Evolutionary conservation across 1,139 yeast genomes (phyloP).

Genomic region (Sugiyamaella castrensis): DNA sequence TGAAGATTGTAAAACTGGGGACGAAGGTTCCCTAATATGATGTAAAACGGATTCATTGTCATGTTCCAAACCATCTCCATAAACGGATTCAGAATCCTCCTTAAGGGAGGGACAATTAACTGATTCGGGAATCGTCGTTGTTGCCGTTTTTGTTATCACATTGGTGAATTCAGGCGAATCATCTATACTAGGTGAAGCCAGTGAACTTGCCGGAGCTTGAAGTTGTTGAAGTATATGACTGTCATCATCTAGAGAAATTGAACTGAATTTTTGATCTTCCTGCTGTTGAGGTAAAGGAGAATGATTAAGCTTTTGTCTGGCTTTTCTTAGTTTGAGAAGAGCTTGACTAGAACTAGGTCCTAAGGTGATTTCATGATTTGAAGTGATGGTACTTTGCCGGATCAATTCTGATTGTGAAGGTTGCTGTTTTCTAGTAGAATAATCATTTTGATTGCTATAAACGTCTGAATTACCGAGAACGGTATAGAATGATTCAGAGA

Average conservation of each 20-base stretch:
- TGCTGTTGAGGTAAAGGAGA: slow-evolving; percentile 4
- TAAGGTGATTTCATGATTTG: slow-evolving; percentile 18
- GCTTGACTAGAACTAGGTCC: slow-evolving; percentile 22
- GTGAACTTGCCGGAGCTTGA: slow-evolving; percentile 12
- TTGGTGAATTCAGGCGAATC: slow-evolving; percentile 1
- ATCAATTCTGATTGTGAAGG: slow-evolving; percentile 16
- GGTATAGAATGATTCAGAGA: no score
- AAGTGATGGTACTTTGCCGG: slow-evolving; percentile 29
- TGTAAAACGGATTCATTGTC: background rate
- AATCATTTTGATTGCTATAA: background rate
- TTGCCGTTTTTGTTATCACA: background rate
- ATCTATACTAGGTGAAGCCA: slow-evolving; percentile 2
- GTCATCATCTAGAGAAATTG: slow-evolving; percentile 6
- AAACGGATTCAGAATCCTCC: slow-evolving; percentile 17
- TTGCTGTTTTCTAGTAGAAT: background rate
- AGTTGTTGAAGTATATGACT: slow-evolving; percentile 25
- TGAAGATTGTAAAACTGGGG: slow-evolving; percentile 20
- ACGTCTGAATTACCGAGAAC: background rate
- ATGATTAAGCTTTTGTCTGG: slow-evolving; percentile 11
- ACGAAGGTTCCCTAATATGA: slow-evolving; percentile 10
- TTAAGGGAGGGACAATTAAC: slow-evolving; percentile 4
- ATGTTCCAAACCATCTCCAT: slow-evolving; percentile 13
- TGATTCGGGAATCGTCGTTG: slow-evolving; percentile 10
- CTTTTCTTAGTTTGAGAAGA: slow-evolving; percentile 19
- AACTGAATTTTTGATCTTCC: background rate